Base-by-base conservation (phyloP, 768 basidiomycete genomes). In the Gymnopilus junonius region DNA sequence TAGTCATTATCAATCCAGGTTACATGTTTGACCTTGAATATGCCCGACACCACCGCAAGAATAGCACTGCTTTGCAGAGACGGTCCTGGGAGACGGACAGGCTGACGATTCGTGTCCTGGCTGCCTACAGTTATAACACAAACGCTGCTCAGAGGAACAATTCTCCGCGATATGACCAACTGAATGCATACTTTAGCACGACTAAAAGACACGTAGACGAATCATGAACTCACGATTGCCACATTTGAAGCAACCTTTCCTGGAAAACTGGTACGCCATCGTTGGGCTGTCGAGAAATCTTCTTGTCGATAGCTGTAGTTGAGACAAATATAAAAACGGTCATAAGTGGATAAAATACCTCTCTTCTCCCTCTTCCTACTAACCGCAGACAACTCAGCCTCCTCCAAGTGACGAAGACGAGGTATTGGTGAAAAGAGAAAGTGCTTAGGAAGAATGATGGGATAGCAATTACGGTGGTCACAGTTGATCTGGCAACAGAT, bases 151-250 rank as follows among this genome's bases (percentile, higher is more conserved):
- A 66, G 92, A 93, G 48, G 93, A 85, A 74, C 94, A 97, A 70
- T 90, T 92, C 82, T 94, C 93, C 70, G 94, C 94, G 71, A 96
- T 92, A 76, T 97, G 94, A 51, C 94, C 94, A 74, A 95, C 94
- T 95, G 69, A 40, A 61, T 54, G 37, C 64, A 29, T 12, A 63
- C 67, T 56, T 67, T 35, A 60, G 55, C 67, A 17, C 32, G 29
- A 60, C 58, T 65, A 37, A 43, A 58, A 56, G 29, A 23, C 27
- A 8, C 43, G 66, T 66, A 53, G 67, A 62, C 55, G 59, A 54
- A 58, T 42, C 67, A 58, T 39, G 55, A 66, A 86, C 89, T 79
- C 75, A 93, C 94, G 83, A 77, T 94, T 94, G 75, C 94, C 94
- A 75, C 94, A 96, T 83, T 94, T 96, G 81, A 91, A 95, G 75